Percentiles rank a stretch among this genome's conserved stretches.
Conservation (phyloP, 106 monocot species). For the Allium cepa region DNA sequence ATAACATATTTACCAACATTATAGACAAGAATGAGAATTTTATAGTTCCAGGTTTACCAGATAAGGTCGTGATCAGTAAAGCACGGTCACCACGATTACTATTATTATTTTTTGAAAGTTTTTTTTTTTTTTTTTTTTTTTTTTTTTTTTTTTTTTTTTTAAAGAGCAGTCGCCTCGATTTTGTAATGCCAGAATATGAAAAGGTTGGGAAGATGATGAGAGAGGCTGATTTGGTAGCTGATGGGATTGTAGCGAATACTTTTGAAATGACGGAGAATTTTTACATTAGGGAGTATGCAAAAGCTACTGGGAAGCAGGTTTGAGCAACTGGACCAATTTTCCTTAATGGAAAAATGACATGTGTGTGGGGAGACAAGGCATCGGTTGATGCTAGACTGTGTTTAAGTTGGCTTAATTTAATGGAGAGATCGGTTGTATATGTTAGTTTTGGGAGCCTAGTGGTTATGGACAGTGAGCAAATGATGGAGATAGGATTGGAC, state of each 20-base stretch:
- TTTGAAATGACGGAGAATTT: slow-evolving; percentile 2
- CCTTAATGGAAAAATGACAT: slow-evolving; percentile 6
- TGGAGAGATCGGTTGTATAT: slow-evolving; percentile 6
- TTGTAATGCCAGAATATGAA: neutral
- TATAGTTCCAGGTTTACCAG: slow-evolving; percentile 8
- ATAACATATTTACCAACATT: slow-evolving; percentile 1
- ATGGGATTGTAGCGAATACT: slow-evolving; percentile 15
- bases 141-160: too few species aligned
- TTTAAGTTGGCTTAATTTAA: slow-evolving; percentile 14
- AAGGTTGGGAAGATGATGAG: neutral
- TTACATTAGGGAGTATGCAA: slow-evolving; percentile 2
- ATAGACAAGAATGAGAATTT: slow-evolving; percentile 3
- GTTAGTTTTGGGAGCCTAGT: slow-evolving; percentile 19
- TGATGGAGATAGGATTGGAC: slow-evolving; percentile 14
- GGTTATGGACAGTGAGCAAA: neutral
- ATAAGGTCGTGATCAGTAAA: neutral
- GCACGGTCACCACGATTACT: neutral
- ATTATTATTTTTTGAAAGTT: too few species aligned
- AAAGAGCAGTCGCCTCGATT: too few species aligned
- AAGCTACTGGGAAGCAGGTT: slow-evolving; percentile 6
- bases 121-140: too few species aligned
- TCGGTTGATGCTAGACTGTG: neutral
- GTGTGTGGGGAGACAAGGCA: neutral
- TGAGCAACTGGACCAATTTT: slow-evolving; percentile 21
- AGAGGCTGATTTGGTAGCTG: neutral